Conservation (phyloP, 1,284 basidiomycete genomes). For the Leccinum angustisporum region DNA sequence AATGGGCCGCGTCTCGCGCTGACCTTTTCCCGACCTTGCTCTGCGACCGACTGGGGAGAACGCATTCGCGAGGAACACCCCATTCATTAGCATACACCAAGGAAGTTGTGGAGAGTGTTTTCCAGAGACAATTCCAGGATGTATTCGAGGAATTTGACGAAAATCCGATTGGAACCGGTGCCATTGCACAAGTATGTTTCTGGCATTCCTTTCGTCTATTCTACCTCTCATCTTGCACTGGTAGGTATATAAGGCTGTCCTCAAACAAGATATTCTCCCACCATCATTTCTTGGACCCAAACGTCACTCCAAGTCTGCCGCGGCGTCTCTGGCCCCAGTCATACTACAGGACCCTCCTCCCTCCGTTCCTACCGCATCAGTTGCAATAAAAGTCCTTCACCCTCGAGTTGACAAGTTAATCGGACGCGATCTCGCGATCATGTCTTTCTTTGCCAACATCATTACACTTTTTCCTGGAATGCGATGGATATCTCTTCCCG, state of each 20-base stretch:
- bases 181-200: constrained; percentile 86
- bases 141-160: constrained; percentile 92
- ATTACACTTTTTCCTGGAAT: constrained; percentile 88
- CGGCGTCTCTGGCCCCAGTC: constrained; percentile 51
- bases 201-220: not conserved
- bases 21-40: constrained; percentile 95
- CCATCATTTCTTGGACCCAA: constrained; percentile 75
- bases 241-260: constrained; percentile 83
- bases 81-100: constrained; percentile 86
- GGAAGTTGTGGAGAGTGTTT: constrained; percentile 81
- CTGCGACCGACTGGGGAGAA: constrained; percentile 81
- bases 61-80: constrained; percentile 88
- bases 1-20: constrained; percentile 96
- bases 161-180: constrained; percentile 92
- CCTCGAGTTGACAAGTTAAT: constrained; percentile 84
- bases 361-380: constrained; percentile 74
- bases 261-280: constrained; percentile 83
- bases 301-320: constrained; percentile 49
- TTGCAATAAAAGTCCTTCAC: constrained; percentile 96
- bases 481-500: constrained; percentile 95
- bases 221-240: constrained; percentile 5
- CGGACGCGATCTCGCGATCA: constrained; percentile 87
- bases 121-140: constrained; percentile 79
- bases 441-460: constrained; percentile 86
- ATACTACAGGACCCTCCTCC: constrained; percentile 62